Conservation (phyloP, 768 basidiomycete species). For the Plicaturopsis crispa region DNA sequence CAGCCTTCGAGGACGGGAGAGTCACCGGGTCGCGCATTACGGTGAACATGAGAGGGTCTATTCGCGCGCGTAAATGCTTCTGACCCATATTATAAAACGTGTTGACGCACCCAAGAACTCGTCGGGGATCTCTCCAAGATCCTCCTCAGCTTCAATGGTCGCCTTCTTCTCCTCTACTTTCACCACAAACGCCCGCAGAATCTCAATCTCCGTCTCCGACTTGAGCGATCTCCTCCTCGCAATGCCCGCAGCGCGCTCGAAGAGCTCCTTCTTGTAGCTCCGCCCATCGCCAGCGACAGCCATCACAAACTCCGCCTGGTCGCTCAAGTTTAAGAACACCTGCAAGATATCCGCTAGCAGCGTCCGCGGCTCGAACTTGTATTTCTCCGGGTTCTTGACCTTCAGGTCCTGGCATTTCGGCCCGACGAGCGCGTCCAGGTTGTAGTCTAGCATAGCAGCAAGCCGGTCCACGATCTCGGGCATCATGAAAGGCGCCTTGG, state of each 20-base stretch:
- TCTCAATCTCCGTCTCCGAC: slow-evolving; percentile 66
- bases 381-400: slow-evolving; percentile 82
- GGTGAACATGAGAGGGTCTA: slow-evolving; percentile 86
- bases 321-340: slow-evolving; percentile 84
- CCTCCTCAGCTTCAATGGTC: slow-evolving; percentile 83
- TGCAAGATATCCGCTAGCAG: slow-evolving; percentile 83
- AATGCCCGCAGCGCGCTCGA: slow-evolving; percentile 69
- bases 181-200: slow-evolving; percentile 59
- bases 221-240: slow-evolving; percentile 60
- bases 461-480: slow-evolving; percentile 93
- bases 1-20: slow-evolving; percentile 71
- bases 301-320: slow-evolving; percentile 67
- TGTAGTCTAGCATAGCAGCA: slow-evolving; percentile 96
- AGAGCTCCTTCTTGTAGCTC: slow-evolving; percentile 80
- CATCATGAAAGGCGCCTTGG: slow-evolving; percentile 89
- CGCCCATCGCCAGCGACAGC: slow-evolving; percentile 93
- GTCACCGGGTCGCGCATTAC: slow-evolving; percentile 95
- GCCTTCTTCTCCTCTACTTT: slow-evolving; percentile 81
- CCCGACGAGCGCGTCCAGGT: slow-evolving; percentile 82
- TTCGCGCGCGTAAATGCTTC: no score
- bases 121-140: slow-evolving; percentile 88
- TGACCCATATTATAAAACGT: no score
- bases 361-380: slow-evolving; percentile 78
- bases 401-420: slow-evolving; percentile 82
- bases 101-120: slow-evolving; percentile 85